Evolutionary conservation across 1,284 basidiomycete genomes (phyloP), one percentile per base, ranked within the genome.

Genomic region (Vanrija pseudolonga): DNA sequence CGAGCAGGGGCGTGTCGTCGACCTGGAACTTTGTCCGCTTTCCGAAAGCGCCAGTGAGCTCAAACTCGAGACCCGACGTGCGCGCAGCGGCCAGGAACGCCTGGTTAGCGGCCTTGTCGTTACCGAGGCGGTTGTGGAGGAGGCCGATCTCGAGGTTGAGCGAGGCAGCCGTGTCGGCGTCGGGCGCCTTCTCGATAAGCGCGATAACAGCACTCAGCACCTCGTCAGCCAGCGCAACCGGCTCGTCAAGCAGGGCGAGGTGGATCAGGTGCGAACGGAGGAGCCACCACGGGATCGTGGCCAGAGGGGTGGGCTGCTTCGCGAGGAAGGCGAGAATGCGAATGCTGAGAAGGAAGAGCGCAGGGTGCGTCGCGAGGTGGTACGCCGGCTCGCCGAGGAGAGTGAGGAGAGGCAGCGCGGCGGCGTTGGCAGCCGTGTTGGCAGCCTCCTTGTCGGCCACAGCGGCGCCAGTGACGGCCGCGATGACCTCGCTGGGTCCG

Each of bases 11-110:
- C 57, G 89, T 80, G 45, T 91, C 89, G 50, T 80, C 83, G 61
- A 88, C 81, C 75, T 98, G 96, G 76, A 89, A 99, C 74, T 92
- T 97, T 15, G 96, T 99, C 56, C 90, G 83, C 77, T 89, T 94
- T 22, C 96, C 96, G 54, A 95, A 79, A 7, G 93, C 91, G 14
- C 96, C 96, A 0, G 90, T 93, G 56, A 98, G 80, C 76, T 94
- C 89, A 73, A 92, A 98, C 71, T 88, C 83, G 53, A 99, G 77
- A 2, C 87, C 87, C 22, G 87, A 89, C 43, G 84, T 81, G 50
- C 82, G 80, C 0, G 91, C 88, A 0, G 95, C 91, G 6, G 82
- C 78, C 28, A 93, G 81, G 67, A 98, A 97, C 47, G 81, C 80
- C 53, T 88, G 85, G 20, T 86, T 85, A 6, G 95, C 93, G 2